phyloP scores from a whole-genome alignment of 2,329 filamentous ascomycete genomes.

The Phyllosticta capitalensis region DNA sequence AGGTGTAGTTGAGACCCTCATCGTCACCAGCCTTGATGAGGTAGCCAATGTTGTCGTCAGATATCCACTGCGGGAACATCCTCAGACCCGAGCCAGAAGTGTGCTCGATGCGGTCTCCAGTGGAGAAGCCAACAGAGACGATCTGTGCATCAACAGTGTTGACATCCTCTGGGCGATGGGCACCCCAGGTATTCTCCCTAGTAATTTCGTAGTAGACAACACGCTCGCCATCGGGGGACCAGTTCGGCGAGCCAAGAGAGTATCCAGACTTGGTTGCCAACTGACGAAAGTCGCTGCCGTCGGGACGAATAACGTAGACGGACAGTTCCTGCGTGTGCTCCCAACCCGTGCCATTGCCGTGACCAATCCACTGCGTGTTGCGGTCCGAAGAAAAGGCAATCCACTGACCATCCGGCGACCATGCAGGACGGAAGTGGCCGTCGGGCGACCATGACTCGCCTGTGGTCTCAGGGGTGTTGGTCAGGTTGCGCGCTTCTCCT shows the following conservation, averaged over 20 bases:
- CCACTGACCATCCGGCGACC: constrained; percentile 35
- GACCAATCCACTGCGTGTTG: constrained; percentile 34
- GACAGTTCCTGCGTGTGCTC: constrained; percentile 34
- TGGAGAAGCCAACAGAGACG: constrained; percentile 31
- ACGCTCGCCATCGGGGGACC: constrained; percentile 15
- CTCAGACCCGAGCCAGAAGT: constrained; percentile 22
- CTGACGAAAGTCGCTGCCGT: constrained; percentile 30
- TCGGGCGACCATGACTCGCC: constrained; percentile 20
- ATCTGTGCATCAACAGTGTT: constrained; percentile 23
- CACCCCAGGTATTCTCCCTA: constrained; percentile 29
- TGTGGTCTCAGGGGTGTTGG: constrained; percentile 21
- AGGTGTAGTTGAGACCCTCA: constrained; percentile 23
- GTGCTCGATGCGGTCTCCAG: constrained; percentile 27
- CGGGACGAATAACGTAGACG: constrained; percentile 30
- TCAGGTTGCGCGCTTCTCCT: constrained; percentile 26
- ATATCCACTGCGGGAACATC: constrained; percentile 19
- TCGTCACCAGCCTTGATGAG: constrained; percentile 19
- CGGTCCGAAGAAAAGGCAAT: constrained; percentile 34
- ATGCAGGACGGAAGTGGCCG: constrained; percentile 31
- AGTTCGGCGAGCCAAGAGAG: constrained; percentile 31
- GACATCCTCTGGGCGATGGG: constrained; percentile 22
- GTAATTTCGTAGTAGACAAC: constrained; percentile 30
- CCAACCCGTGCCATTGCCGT: constrained; percentile 33
- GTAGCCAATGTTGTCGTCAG: constrained; percentile 15
- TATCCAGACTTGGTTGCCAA: constrained; percentile 26